A percentile compares a stretch with the other conserved stretches of the same genome.
Evolutionary conservation across 1,139 yeast genomes (phyloP).

Genomic region (Saccharomycopsis hybrid): DNA sequence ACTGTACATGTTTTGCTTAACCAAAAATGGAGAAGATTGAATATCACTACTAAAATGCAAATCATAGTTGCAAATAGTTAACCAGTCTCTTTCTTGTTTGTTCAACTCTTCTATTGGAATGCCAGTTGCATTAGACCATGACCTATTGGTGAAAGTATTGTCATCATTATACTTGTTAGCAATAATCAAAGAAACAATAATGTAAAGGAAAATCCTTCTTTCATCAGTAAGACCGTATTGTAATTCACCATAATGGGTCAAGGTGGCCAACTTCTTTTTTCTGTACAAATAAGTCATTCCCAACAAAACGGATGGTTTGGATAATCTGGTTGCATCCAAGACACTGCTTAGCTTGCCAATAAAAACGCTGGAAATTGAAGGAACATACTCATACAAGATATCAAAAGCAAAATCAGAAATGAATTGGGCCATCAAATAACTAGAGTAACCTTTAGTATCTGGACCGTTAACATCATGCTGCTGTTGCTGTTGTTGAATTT

Average conservation of each 20-base stretch:
- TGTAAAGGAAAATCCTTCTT: slow-evolving; percentile 50
- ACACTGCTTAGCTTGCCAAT: slow-evolving; percentile 53
- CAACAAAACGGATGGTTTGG: slow-evolving; percentile 71
- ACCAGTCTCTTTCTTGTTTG: slow-evolving; percentile 68
- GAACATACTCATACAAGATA: slow-evolving; percentile 40
- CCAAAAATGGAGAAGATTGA: background rate
- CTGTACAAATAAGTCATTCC: slow-evolving; percentile 61
- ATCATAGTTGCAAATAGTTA: slow-evolving; percentile 31
- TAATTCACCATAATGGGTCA: slow-evolving; percentile 26
- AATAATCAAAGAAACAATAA: slow-evolving; percentile 67
- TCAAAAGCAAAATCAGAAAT: slow-evolving; percentile 62
- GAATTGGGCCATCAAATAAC: slow-evolving; percentile 71
- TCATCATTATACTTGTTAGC: slow-evolving; percentile 96
- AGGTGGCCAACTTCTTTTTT: slow-evolving; percentile 26
- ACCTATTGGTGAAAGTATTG: slow-evolving; percentile 88
- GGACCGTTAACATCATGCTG: slow-evolving; percentile 50
- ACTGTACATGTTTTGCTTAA: background rate
- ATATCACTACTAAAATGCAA: slow-evolving; percentile 13
- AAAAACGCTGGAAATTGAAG: slow-evolving; percentile 31
- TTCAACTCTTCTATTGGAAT: slow-evolving; percentile 57
- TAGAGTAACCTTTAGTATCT: slow-evolving; percentile 56
- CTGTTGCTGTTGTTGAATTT: background rate
- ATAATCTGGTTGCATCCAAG: slow-evolving; percentile 82
- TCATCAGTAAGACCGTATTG: slow-evolving; percentile 23
- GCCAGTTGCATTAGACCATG: slow-evolving; percentile 95